phyloP scores from a whole-genome alignment of 495 filamentous ascomycete genomes.

The Aspergillus campestris region DNA sequence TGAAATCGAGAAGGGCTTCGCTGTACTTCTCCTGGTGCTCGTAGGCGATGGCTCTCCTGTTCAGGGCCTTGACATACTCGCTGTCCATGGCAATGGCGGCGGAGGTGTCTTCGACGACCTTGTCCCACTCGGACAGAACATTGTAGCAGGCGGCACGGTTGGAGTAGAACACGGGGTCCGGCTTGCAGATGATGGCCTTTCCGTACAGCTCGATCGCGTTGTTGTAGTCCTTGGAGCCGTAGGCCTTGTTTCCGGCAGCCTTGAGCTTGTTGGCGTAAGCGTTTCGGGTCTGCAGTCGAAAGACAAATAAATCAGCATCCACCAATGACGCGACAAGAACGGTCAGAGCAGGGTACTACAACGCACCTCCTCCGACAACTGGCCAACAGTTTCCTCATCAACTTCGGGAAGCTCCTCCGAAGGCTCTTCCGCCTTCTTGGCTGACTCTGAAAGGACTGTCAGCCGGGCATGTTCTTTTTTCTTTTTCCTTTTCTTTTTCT shows the following conservation, averaged over 20 bases:
- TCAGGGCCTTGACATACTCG: conserved; percentile 95
- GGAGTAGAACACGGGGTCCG: conserved; percentile 96
- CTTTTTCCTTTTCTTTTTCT: no score
- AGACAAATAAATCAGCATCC: conserved; percentile 5
- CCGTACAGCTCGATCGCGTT: conserved; percentile 89
- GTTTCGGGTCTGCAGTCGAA: conserved; percentile 44
- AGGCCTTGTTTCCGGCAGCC: conserved; percentile 92
- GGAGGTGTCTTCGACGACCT: conserved; percentile 94
- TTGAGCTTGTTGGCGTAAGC: conserved; percentile 86
- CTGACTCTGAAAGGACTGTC: conserved; percentile 26
- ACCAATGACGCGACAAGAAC: not conserved
- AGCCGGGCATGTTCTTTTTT: conserved; percentile 4
- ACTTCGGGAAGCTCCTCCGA: conserved; percentile 80
- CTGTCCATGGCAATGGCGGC: conserved; percentile 86
- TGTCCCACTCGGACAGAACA: conserved; percentile 82
- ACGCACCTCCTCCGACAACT: conserved; percentile 58
- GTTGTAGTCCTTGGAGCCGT: conserved; percentile 83
- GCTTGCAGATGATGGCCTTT: conserved; percentile 92
- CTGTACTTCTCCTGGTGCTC: conserved; percentile 86
- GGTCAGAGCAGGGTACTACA: conserved; percentile 3
- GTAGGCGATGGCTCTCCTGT: conserved; percentile 91
- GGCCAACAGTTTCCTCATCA: conserved; percentile 63
- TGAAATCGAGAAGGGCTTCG: conserved; percentile 94
- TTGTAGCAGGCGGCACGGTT: conserved; percentile 98
- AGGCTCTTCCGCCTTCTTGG: conserved; percentile 51